Evolutionary conservation across 2,329 filamentous ascomycete genomes (phyloP).

Genomic region (Diaporthe vaccinii): DNA sequence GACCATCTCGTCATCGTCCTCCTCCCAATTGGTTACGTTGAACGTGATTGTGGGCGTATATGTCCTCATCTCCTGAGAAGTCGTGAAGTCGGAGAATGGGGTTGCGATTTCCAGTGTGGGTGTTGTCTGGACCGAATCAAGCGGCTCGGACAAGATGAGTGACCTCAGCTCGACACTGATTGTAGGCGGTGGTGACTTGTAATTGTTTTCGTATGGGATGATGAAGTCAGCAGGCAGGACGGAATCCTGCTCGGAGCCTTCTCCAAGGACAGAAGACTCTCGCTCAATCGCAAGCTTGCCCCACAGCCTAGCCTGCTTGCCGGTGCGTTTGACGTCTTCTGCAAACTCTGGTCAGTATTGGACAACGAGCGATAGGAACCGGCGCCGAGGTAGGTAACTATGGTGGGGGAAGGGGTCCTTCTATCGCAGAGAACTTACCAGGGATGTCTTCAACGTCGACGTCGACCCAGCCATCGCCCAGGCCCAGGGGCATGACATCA

Average conservation of each 20-base stretch:
- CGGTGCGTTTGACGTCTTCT: slow-evolving; percentile 65
- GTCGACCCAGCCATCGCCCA: slow-evolving; percentile 70
- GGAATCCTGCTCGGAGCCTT: slow-evolving; percentile 64
- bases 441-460: slow-evolving; percentile 67
- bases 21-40: slow-evolving; percentile 56
- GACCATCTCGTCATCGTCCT: slow-evolving; percentile 55
- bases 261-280: slow-evolving; percentile 71
- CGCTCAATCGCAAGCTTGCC: slow-evolving; percentile 71
- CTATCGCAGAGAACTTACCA: slow-evolving; percentile 54
- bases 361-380: not conserved
- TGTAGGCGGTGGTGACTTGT: slow-evolving; percentile 61
- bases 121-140: slow-evolving; percentile 60
- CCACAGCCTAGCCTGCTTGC: slow-evolving; percentile 72
- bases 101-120: slow-evolving; percentile 56
- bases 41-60: slow-evolving; percentile 59
- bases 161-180: slow-evolving; percentile 64
- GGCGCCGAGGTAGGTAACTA: not conserved
- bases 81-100: slow-evolving; percentile 53
- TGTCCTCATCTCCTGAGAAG: slow-evolving; percentile 50
- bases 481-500: slow-evolving; percentile 65
- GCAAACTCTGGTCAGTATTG: slow-evolving; percentile 13
- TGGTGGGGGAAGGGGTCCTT: not conserved
- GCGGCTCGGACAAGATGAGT: slow-evolving; percentile 62
- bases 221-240: slow-evolving; percentile 74
- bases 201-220: slow-evolving; percentile 69